Conservation (phyloP, 2,329 filamentous ascomycete genomes). For the Fusarium multiceps region DNA sequence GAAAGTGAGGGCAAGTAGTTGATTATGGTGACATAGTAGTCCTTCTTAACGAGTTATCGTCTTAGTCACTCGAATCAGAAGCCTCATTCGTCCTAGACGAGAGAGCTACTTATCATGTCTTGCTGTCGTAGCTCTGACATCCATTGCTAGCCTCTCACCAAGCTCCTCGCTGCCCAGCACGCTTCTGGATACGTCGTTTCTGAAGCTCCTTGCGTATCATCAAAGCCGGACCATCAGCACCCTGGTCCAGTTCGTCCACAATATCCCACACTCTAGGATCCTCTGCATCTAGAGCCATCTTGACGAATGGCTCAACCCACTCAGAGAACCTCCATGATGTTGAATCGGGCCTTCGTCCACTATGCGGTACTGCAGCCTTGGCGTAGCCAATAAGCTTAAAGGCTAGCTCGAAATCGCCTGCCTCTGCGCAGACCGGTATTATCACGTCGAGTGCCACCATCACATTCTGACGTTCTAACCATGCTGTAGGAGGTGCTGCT, state of each 20-base stretch:
- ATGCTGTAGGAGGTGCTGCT: constrained; percentile 3
- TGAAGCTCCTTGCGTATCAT: constrained; percentile 44
- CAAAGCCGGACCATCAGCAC: constrained; percentile 31
- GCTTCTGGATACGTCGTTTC: constrained; percentile 40
- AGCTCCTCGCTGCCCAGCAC: constrained; percentile 12
- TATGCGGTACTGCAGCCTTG: constrained; percentile 5
- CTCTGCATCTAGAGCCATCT: constrained; percentile 44
- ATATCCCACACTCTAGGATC: constrained; percentile 50
- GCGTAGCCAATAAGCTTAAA: constrained; percentile 46
- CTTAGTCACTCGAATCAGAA: not conserved
- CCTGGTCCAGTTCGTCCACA: constrained; percentile 45
- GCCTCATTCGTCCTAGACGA: not conserved
- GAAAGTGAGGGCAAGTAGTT: not conserved
- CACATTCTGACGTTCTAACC: constrained; percentile 22
- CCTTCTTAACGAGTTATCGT: not conserved
- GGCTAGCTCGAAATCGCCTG: constrained; percentile 50
- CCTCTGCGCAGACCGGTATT: constrained; percentile 46
- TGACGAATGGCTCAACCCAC: constrained; percentile 48
- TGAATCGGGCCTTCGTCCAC: not conserved
- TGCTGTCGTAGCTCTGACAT: not conserved
- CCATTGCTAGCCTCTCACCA: not conserved
- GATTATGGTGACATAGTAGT: not conserved
- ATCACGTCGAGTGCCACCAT: constrained; percentile 42
- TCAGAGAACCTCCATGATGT: constrained; percentile 20
- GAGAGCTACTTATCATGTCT: not conserved